A percentile compares a stretch with the other conserved stretches of the same genome.
These are phyloP conservation scores for Cutaneotrichosporon sp. DNA, from an alignment of 1,284 basidiomycete species.

Conservation along the genomic window DNA sequence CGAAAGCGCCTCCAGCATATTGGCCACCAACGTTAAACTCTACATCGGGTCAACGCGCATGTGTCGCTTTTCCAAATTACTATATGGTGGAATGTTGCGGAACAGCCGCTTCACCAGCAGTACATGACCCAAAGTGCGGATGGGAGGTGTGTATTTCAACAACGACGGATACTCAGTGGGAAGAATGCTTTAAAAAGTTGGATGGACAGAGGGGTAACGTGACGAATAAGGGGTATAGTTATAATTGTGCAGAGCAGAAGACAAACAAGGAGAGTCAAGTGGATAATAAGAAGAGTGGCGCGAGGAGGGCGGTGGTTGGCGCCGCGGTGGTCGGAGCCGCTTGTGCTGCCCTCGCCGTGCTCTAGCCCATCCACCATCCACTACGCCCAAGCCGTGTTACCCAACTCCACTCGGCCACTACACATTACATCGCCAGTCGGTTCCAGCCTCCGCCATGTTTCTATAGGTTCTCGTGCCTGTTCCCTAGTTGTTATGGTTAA, in stretches of 20 bases:
- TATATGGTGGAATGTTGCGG: slow-evolving; percentile 3
- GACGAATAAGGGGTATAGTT: background rate
- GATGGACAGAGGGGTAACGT: background rate
- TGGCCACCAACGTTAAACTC: background rate
- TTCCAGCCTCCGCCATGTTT: too few relatives aligned
- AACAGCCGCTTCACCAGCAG: background rate
- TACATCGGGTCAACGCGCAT: background rate
- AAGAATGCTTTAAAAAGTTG: background rate
- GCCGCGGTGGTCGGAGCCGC: background rate
- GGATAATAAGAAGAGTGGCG: background rate
- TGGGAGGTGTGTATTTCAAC: slow-evolving; percentile 3
- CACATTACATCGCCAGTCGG: too few relatives aligned
- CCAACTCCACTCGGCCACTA: too few relatives aligned
- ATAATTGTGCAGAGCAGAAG: background rate
- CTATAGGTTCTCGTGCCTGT: too few relatives aligned
- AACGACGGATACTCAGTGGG: background rate
- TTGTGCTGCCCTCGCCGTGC: background rate
- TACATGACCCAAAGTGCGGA: slow-evolving; percentile 3
- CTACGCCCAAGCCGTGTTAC: too few relatives aligned
- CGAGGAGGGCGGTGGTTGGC: background rate
- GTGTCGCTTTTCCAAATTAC: slow-evolving; percentile 5
- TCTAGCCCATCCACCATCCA: background rate
- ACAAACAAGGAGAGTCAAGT: background rate
- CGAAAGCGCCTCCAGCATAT: background rate
- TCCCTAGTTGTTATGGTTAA: too few relatives aligned